phyloP scores from a whole-genome alignment of 345 rosid species.

The Anastatica hierochuntica region DNA sequence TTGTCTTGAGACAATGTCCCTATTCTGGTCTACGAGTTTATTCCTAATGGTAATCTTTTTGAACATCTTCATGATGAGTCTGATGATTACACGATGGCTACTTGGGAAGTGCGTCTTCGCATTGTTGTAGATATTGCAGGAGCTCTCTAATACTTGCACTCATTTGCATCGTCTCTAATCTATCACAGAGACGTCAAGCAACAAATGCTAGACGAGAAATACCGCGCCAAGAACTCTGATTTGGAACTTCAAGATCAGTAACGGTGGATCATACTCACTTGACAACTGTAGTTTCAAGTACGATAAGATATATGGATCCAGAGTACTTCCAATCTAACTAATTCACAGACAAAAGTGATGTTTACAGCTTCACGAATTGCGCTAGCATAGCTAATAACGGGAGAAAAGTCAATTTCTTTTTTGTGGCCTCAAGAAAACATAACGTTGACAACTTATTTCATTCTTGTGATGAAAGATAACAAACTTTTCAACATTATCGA shows the following conservation, averaged over 20 bases:
- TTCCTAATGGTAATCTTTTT: slow-evolving; percentile 25
- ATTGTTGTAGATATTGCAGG: slow-evolving; percentile 32
- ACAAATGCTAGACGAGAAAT: slow-evolving; percentile 27
- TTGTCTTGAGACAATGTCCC: slow-evolving; percentile 41
- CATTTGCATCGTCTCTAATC: slow-evolving; percentile 25
- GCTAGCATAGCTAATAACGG: slow-evolving; percentile 27
- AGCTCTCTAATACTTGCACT: slow-evolving; percentile 35
- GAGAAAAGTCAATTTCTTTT: slow-evolving; percentile 24
- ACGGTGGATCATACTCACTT: slow-evolving; percentile 20
- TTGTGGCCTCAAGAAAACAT: slow-evolving; percentile 15
- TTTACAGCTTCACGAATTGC: slow-evolving; percentile 42
- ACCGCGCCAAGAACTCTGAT: slow-evolving; percentile 20
- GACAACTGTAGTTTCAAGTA: slow-evolving; percentile 14
- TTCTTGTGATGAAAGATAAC: too few species aligned
- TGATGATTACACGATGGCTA: slow-evolving; percentile 6
- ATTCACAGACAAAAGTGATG: slow-evolving; percentile 45
- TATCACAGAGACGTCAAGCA: slow-evolving; percentile 40
- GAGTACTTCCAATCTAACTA: slow-evolving; percentile 25
- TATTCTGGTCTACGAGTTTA: slow-evolving; percentile 30
- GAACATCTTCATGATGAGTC: slow-evolving; percentile 26
- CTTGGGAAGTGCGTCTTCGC: slow-evolving; percentile 30
- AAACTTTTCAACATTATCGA: too few species aligned
- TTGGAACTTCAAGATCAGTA: slow-evolving; percentile 20
- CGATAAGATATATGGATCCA: slow-evolving; percentile 17
- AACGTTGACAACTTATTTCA: slow-evolving; percentile 24